phyloP scores from a whole-genome alignment of 331 rosid genomes.

The Quercus tomentella region DNA sequence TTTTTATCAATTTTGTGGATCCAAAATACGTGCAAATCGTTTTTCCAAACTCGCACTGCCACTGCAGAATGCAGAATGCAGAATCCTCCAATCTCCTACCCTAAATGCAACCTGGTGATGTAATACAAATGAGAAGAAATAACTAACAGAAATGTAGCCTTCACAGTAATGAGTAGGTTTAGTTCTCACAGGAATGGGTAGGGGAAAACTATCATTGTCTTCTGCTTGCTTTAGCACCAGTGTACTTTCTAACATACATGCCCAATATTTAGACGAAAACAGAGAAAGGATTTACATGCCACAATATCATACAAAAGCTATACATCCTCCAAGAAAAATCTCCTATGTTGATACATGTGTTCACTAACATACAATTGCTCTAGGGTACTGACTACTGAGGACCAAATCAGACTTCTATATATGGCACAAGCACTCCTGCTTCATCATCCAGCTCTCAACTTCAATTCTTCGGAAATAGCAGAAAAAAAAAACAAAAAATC shows the following conservation, averaged over 20 bases:
- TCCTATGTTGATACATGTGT: too few species aligned
- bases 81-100: background rate
- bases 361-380: background rate
- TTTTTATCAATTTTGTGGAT: background rate
- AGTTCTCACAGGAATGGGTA: background rate
- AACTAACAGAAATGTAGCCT: background rate
- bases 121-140: too few species aligned
- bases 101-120: background rate
- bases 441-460: background rate
- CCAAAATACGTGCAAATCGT: background rate
- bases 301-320: too few species aligned
- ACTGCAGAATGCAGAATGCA: background rate
- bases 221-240: background rate
- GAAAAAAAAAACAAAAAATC: background rate
- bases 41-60: background rate
- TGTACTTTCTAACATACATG: background rate
- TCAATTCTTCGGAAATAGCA: constrained; percentile 42
- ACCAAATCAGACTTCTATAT: background rate
- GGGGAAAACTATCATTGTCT: background rate
- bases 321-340: too few species aligned
- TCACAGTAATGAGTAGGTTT: background rate
- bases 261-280: too few species aligned
- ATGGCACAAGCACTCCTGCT: background rate
- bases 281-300: too few species aligned
- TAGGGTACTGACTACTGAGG: background rate